Percentiles rank a stretch among this genome's conserved stretches.
phyloP scores from a whole-genome alignment of 2,329 filamentous ascomycete genomes.

The Colletotrichum sp. region DNA sequence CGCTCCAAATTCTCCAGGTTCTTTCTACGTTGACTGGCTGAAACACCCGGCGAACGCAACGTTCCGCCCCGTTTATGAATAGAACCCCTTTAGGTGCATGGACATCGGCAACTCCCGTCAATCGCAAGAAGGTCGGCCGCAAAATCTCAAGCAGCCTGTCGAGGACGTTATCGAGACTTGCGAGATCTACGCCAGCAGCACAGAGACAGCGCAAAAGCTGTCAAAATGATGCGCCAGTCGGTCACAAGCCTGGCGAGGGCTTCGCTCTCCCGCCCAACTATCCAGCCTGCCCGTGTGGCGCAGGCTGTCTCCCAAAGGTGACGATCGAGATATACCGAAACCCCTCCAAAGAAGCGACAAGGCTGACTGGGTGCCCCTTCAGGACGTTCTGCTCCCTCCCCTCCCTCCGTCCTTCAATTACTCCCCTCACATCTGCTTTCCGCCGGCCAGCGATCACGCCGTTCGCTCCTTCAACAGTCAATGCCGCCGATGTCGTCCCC shows the following conservation, averaged over 20 bases:
- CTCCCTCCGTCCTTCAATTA: slow-evolving; percentile 51
- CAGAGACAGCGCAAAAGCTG: neutral
- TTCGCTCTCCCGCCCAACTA: neutral
- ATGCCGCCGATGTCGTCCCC: slow-evolving; percentile 49
- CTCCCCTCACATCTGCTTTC: slow-evolving; percentile 33
- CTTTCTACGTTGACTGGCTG: neutral
- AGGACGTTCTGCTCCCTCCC: slow-evolving; percentile 56
- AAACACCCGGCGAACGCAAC: slow-evolving; percentile 8
- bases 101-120: neutral
- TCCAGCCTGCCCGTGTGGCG: neutral
- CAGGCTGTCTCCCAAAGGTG: slow-evolving; percentile 7
- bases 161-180: neutral
- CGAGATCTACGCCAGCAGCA: neutral
- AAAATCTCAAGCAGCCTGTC: slow-evolving; percentile 3
- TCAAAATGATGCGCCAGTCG: slow-evolving; percentile 21
- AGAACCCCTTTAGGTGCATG: slow-evolving; percentile 8
- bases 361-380: neutral
- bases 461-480: slow-evolving; percentile 32
- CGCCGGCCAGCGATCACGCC: slow-evolving; percentile 30
- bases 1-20: neutral
- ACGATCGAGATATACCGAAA: neutral
- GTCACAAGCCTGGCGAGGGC: slow-evolving; percentile 1
- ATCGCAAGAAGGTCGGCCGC: slow-evolving; percentile 11
- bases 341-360: neutral
- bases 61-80: neutral